Conservation (phyloP, 176 grass and related monocot species). For the Avena insularis region DNA sequence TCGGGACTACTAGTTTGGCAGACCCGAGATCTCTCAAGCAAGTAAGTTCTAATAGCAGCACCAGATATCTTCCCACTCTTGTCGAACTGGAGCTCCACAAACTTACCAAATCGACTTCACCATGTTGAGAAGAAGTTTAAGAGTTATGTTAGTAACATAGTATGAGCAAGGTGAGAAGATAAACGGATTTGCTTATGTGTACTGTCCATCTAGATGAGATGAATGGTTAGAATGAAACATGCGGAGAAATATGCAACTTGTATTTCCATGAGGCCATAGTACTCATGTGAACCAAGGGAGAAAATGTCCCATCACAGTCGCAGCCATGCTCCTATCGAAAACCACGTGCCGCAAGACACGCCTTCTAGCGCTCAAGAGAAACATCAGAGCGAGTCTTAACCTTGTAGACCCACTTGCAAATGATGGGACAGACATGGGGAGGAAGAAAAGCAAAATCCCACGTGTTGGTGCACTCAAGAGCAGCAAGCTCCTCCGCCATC, state of each 20-base stretch:
- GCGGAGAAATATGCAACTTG: background rate
- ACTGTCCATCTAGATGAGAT: conserved; percentile 29
- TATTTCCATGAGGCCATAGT: background rate
- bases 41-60: conserved; percentile 97
- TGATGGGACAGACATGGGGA: too few relatives aligned
- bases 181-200: conserved; percentile 1
- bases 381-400: too few relatives aligned
- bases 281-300: too few relatives aligned
- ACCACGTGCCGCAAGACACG: too few relatives aligned
- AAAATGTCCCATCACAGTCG: too few relatives aligned
- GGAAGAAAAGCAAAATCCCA: too few relatives aligned
- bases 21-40: conserved; percentile 96
- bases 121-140: conserved; percentile 37
- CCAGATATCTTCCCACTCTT: conserved; percentile 92
- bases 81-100: conserved; percentile 98
- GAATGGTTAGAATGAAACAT: conserved; percentile 12
- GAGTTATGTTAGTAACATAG: conserved; percentile 34
- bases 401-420: too few relatives aligned
- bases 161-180: conserved; percentile 38
- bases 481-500: too few relatives aligned
- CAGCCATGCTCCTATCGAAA: too few relatives aligned
- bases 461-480: too few relatives aligned
- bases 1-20: conserved; percentile 95
- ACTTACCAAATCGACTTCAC: conserved; percentile 96
- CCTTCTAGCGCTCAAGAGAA: too few relatives aligned